Conservation (phyloP, 352 stramenopile genomes). For the Phytophthora kernoviae region DNA sequence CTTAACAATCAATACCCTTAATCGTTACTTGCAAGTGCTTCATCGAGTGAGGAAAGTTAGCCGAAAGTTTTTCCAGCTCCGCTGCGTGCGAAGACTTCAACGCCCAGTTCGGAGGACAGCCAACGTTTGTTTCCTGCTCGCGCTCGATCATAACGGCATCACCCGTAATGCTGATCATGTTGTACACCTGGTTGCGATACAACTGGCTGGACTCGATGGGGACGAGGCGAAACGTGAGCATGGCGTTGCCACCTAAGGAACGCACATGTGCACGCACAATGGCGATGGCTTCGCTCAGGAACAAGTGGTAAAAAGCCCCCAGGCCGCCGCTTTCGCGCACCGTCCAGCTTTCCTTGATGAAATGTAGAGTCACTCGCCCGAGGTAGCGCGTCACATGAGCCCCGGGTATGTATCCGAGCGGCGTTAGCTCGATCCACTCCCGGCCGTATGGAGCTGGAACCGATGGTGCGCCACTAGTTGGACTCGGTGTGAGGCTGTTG, state of each 20-base stretch:
- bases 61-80: constrained; percentile 15
- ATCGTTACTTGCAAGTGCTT: constrained; percentile 19
- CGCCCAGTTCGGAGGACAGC: constrained; percentile 35
- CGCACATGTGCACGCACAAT: constrained; percentile 87
- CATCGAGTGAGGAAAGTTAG: constrained; percentile 11
- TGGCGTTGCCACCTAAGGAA: constrained; percentile 82
- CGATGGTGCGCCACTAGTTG: constrained; percentile 3
- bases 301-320: constrained; percentile 88
- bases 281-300: constrained; percentile 86
- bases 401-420: constrained; percentile 76
- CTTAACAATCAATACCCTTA: too few species aligned
- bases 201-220: constrained; percentile 89
- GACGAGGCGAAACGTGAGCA: constrained; percentile 87
- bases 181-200: constrained; percentile 92
- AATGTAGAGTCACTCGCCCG: constrained; percentile 87
- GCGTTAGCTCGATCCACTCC: constrained; percentile 88
- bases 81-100: constrained; percentile 33
- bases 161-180: constrained; percentile 91
- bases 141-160: constrained; percentile 85
- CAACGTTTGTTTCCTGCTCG: constrained; percentile 42
- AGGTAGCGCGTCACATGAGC: constrained; percentile 79
- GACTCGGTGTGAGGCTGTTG: constrained; percentile 18
- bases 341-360: constrained; percentile 91
- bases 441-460: constrained; percentile 43
- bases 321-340: constrained; percentile 87